Evolutionary conservation across 2,329 filamentous ascomycete genomes (phyloP), one percentile per base, ranked within the genome.

Genomic region (Nigrospora sphaerica): DNA sequence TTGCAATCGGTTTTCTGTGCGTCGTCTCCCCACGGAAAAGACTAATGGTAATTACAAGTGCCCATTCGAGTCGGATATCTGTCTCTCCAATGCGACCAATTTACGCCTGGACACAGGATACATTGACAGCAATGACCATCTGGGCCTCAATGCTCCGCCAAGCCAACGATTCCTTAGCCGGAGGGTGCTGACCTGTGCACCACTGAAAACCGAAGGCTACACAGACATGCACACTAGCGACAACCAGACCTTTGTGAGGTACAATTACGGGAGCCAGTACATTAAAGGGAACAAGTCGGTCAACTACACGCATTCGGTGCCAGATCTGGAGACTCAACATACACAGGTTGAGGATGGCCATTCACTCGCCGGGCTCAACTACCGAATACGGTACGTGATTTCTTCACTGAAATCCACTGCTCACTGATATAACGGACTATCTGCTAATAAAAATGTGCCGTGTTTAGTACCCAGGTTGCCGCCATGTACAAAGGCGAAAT

Each of bases 81-180:
- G 44, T 18, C 32, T 18, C 10, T 17, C 12, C 31, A 41, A 36
- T 12, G 9, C n/a, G 5, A 40, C 38, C 6, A 46, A 40, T 19
- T 9, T 46, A 35, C 44, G 17, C 9, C 12, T 46, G 3, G 44
- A 46, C 18, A 41, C 44, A 6, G 38, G 38, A 1, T 35, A 40
- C 13, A 31, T 46, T 19, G 44, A 46, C 38, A 46, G 44, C 32
- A 40, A 46, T 19, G 13, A 40, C 13, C 36, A 46, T 33, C n/a
- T 46, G 13, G 44, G 44, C 4, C 32, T 46, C 12, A 46, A 46
- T 46, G 37, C 44, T n/a, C 44, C 44, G 12, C 10, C 4, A 9
- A 18, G 36, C 33, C 17, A 17, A 16, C 40, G 44, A 23, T 46
- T 40, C n/a, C 2, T 33, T 3, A 41, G 14, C 23, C 19, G 44